Evolutionary conservation across 2,329 filamentous ascomycete genomes (phyloP).

Genomic region (Trichoderma aggressivum): DNA sequence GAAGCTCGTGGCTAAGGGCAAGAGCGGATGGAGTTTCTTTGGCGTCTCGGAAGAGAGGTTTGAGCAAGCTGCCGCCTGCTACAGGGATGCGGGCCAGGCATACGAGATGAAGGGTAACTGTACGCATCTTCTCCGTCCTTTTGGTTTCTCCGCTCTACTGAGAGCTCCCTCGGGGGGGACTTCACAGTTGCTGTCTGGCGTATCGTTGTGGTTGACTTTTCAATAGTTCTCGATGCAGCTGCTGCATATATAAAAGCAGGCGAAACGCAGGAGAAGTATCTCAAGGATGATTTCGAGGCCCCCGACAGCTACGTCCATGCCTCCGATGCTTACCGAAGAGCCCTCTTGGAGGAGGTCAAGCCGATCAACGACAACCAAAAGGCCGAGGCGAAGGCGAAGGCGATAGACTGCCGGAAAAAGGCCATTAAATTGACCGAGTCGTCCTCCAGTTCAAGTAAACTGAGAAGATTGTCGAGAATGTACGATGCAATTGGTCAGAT

Average conservation of each 20-base stretch:
- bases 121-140: slow-evolving; percentile 38
- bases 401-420: slow-evolving; percentile 72
- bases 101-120: slow-evolving; percentile 85
- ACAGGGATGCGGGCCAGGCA: slow-evolving; percentile 79
- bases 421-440: slow-evolving; percentile 63
- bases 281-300: slow-evolving; percentile 82
- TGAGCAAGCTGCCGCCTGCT: slow-evolving; percentile 87
- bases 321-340: slow-evolving; percentile 91
- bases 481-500: slow-evolving; percentile 83
- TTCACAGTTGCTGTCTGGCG: neutral
- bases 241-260: slow-evolving; percentile 83
- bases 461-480: slow-evolving; percentile 82
- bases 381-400: slow-evolving; percentile 60
- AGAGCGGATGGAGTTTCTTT: slow-evolving; percentile 84
- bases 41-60: slow-evolving; percentile 84
- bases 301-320: slow-evolving; percentile 86
- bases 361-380: slow-evolving; percentile 42
- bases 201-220: neutral
- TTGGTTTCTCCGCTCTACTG: neutral
- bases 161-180: neutral
- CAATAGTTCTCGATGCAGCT: slow-evolving; percentile 75
- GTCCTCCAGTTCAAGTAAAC: slow-evolving; percentile 87
- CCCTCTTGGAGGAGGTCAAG: neutral
- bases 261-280: slow-evolving; percentile 70
- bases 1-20: slow-evolving; percentile 71